Conservation (phyloP, 768 basidiomycete species). For the Pisolithus orientalis region DNA sequence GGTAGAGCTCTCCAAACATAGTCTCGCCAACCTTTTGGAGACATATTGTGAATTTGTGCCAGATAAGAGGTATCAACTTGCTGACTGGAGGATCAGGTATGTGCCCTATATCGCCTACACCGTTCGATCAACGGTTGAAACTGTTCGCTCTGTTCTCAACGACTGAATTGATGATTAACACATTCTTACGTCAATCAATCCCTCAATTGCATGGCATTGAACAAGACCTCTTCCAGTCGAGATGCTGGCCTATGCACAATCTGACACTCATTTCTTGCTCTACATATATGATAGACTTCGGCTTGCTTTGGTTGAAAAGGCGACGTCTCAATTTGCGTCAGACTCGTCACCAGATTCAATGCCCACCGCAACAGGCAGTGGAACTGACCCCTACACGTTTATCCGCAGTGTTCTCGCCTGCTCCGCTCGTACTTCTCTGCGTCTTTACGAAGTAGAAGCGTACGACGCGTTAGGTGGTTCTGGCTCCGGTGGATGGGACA, state of each 20-base stretch:
- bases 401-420: conserved; percentile 62
- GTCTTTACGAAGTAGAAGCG: conserved; percentile 58
- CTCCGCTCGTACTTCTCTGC: conserved; percentile 72
- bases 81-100: conserved; percentile 93
- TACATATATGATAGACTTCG: conserved; percentile 90
- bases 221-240: conserved; percentile 72
- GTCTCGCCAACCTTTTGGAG: conserved; percentile 76
- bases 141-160: neutral
- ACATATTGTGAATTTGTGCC: conserved; percentile 87
- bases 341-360: conserved; percentile 22
- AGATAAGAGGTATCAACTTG: conserved; percentile 94
- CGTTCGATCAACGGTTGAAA: neutral
- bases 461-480: conserved; percentile 63
- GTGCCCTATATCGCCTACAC: neutral
- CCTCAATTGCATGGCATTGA: neutral
- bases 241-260: conserved; percentile 90
- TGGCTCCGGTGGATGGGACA: conserved; percentile 73
- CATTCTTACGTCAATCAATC: neutral
- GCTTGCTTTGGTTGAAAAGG: conserved; percentile 76
- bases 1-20: conserved; percentile 76
- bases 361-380: conserved; percentile 11
- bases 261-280: conserved; percentile 93
- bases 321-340: conserved; percentile 33
- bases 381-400: conserved; percentile 28
- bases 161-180: neutral